Base-by-base conservation (phyloP, 805 yeast genomes). In the Wickerhamomyces kurtzmanii region DNA sequence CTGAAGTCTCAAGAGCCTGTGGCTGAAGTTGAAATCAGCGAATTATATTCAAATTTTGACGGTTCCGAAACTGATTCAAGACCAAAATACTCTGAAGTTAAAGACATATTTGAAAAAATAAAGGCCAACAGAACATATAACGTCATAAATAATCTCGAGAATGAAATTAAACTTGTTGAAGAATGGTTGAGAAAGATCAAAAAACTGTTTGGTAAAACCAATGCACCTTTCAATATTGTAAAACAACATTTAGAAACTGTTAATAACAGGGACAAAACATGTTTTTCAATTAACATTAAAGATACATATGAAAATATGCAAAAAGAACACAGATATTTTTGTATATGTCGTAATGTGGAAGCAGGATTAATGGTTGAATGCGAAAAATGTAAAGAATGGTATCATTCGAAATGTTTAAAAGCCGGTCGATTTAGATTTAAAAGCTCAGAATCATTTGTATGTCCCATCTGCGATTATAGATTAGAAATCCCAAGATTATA, bases 341-440 rank as follows among this genome's bases (percentile, higher is more conserved):
- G 87, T 43, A 53, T 74, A 31, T 79, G 89, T 47, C 61, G 85
- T 25, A 68, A 65, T 26, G 50, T 51, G 15, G 87, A 77, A 39
- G 49, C 64, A 39, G 67, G 81, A 48, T 63, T 68, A 1, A 77
- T 77, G 82, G 69, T 76, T 24, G 79, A 71, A 33, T 79, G 87
- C 52, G 86, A 77, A 36, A 51, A 48, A 12, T 80, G 89, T 47
- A 59, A 65, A 29, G 84, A 77, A 40, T 77, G 86, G 86, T 79
- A 70, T 42, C 87, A 79, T 44, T 63, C 67, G 25, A 51, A 50
- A 11, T 79, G 87, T 49, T 57, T 78, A 24, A 64, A 63, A 28
- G 43, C 59, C 17, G 56, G 55, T 3, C 37, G 47, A 11, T 52
- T 56, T 36, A 34, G 34, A 21, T 28, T 51, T 14, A 52, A 51